Percentiles rank a stretch among this genome's conserved stretches.
Evolutionary conservation across 768 basidiomycete genomes (phyloP).

Genomic region (Plicaturopsis crispa): DNA sequence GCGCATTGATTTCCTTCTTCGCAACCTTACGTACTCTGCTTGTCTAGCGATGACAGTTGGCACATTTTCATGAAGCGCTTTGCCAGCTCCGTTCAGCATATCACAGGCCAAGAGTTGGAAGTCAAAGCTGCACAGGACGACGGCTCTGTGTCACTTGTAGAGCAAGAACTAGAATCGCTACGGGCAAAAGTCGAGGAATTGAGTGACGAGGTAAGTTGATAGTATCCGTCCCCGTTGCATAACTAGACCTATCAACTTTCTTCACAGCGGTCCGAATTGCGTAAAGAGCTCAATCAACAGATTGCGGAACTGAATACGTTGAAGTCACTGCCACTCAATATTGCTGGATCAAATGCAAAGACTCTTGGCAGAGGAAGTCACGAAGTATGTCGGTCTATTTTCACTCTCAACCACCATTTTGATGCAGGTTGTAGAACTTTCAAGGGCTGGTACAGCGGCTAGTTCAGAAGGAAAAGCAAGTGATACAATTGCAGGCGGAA

Average conservation of each 20-base stretch:
- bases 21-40: background rate
- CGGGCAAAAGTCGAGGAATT: conserved; percentile 55
- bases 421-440: conserved; percentile 36
- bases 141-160: conserved; percentile 32
- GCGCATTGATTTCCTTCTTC: background rate
- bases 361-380: conserved; percentile 38
- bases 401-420: conserved; percentile 4
- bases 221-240: background rate
- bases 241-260: background rate
- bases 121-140: conserved; percentile 34
- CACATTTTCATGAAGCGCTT: conserved; percentile 52
- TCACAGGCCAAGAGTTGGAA: conserved; percentile 60
- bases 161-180: conserved; percentile 56
- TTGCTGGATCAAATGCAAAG: conserved; percentile 26
- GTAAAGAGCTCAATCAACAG: conserved; percentile 50
- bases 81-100: conserved; percentile 49
- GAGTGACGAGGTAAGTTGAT: conserved; percentile 51
- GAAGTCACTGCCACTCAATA: conserved; percentile 38
- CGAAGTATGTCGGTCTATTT: conserved; percentile 36
- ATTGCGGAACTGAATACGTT: conserved; percentile 63
- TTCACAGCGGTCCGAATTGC: conserved; percentile 40
- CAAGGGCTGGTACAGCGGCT: conserved; percentile 75
- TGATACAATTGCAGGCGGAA: conserved; percentile 64
- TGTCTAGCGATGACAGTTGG: conserved; percentile 61
- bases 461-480: conserved; percentile 81